Evolutionary conservation across 2,329 filamentous ascomycete species (phyloP), one percentile per base, ranked within the genome.

Genomic region (Monilinia polystroma): DNA sequence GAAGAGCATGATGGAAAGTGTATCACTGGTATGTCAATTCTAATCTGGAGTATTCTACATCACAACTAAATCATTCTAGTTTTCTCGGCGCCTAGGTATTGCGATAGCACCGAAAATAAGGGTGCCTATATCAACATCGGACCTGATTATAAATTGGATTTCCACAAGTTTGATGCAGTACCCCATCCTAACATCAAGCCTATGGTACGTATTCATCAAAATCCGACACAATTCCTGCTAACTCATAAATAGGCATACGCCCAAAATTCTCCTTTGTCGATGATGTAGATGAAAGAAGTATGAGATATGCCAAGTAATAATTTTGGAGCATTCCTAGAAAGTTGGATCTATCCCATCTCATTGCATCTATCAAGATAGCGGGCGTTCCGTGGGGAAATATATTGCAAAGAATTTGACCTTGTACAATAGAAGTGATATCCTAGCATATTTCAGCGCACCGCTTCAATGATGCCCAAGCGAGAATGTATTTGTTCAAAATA

Each of bases 71-170:
- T 16, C 10, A 38, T 23, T 56, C 1, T 67, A 88, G 95, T 99
- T 73, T 99, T 99, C 83, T 98, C 94, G 52, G 95, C 95, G 35
- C 95, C 95, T 51, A 96, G 89, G 79, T 99, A 99, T 79, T 99
- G 95, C 80, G 95, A 99, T 77, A 92, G 92, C 74, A 98, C 95
- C 0, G 94, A 97, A 81, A 99, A 99, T 81, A 95, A 93, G 81
- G 95, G 95, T 71, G 95, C 95, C 23, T 99, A 96, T 79, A 99
- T 99, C 85, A 98, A 99, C 80, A 90, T 99, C 71, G 91, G 91
- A 43, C 86, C 91, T 20, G 91, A 97, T 70, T 92, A 96, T 77
- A 96, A 97, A 83, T 88, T 98, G 74, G 82, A 92, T 49, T 99
- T 91, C 80, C 86, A 95, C 78, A 90, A 97, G 77, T 99, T 99